Evolutionary conservation across 2,329 filamentous ascomycete species (phyloP), one percentile per base, ranked within the genome.

Genomic region (Botrytis byssoidea): DNA sequence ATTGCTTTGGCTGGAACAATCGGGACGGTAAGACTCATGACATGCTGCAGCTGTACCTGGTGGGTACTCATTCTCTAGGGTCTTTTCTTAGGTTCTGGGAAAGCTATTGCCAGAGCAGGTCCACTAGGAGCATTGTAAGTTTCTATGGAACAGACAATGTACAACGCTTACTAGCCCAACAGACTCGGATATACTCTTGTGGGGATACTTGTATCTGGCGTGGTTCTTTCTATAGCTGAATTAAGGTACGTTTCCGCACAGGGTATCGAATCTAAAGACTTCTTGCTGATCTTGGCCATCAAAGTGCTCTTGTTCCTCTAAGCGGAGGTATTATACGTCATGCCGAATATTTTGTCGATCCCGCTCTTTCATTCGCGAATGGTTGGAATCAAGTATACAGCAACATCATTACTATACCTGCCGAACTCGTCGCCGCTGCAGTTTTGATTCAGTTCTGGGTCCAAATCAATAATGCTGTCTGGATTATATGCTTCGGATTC

Each of bases 401-500:
- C 35, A 79, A 77, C n/a, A 79, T 77, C 29, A 74, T 80, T 29
- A 77, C 77, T 42, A 78, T 81, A 6, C 80, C 80, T 9, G 64
- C 88, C 72, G 90, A 92, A 80, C 90, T 91, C 74, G 87, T 88
- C 0, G 90, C 90, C 16, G 88, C 89, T 22, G 86, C 87, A 60
- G 87, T 91, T 3, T 82, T 92, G 29, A 89, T 92, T 73, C 83
- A 89, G 77, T 91, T 87, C 78, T 92, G 90, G 90, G 87, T 88
- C 5, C 87, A 90, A 75, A 83, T 90, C 75, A 85, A 84, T 77
- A 83, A 85, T 1, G 83, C 77, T 0, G 75, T 84, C 18, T 84
- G 82, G 81, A 83, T 84, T 42, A 79, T 81, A 1, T 74, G 83
- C 6, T 83, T 84, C 51, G 82, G 83, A 5, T n/a, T 81, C 3